phyloP scores from a whole-genome alignment of 495 filamentous ascomycete genomes.

The Usnea hakonensis region DNA sequence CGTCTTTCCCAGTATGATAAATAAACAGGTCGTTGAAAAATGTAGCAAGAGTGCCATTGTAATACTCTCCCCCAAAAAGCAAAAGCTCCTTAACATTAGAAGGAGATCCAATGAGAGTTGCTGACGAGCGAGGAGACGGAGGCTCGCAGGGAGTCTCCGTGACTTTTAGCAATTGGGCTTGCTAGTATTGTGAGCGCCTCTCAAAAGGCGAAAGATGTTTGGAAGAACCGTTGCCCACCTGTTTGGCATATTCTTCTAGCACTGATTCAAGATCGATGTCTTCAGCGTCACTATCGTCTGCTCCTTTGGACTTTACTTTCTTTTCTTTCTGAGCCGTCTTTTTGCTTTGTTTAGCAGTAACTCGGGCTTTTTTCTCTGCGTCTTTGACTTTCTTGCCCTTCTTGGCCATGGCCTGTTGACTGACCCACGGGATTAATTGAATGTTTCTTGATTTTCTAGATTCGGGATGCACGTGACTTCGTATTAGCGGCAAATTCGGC shows the following conservation, averaged over 20 bases:
- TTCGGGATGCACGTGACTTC: background rate
- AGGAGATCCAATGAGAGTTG: slow-evolving; percentile 75
- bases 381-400: slow-evolving; percentile 44
- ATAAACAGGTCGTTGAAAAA: slow-evolving; percentile 75
- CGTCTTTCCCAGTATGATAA: slow-evolving; percentile 76
- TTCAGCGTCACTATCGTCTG: slow-evolving; percentile 72
- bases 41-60: slow-evolving; percentile 52
- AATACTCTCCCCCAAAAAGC: slow-evolving; percentile 78
- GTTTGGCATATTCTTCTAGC: slow-evolving; percentile 73
- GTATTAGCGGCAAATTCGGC: background rate
- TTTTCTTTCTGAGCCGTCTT: slow-evolving; percentile 72
- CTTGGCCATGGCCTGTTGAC: slow-evolving; percentile 37
- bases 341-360: slow-evolving; percentile 46
- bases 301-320: slow-evolving; percentile 52
- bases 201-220: background rate
- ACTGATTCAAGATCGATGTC: slow-evolving; percentile 95
- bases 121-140: slow-evolving; percentile 67
- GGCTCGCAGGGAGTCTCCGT: slow-evolving; percentile 72
- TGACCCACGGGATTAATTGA: background rate
- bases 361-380: slow-evolving; percentile 48
- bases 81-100: slow-evolving; percentile 83
- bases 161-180: slow-evolving; percentile 88
- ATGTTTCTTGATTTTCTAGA: no score
- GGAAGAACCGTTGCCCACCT: slow-evolving; percentile 9
- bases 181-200: slow-evolving; percentile 41